These are phyloP conservation scores for Clonostachys rhizophaga DNA, from an alignment of 2,329 filamentous ascomycete genomes.

Conservation along the genomic window DNA sequence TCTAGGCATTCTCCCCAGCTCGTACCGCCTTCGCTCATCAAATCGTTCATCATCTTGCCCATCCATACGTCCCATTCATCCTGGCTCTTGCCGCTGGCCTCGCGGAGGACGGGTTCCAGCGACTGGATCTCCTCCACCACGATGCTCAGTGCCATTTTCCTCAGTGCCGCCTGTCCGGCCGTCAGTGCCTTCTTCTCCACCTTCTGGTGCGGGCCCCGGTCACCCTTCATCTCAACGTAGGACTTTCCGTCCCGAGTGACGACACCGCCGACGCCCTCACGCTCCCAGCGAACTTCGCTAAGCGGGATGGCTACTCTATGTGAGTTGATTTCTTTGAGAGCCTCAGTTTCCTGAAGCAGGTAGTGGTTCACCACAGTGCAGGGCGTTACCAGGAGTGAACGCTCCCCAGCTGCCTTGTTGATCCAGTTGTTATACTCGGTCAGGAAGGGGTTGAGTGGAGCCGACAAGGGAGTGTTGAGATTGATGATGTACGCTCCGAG, in stretches of 20 bases:
- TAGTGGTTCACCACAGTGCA: conserved; percentile 74
- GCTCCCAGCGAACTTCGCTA: conserved; percentile 82
- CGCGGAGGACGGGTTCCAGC: conserved; percentile 71
- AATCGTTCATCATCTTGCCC: conserved; percentile 72
- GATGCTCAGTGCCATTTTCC: conserved; percentile 75
- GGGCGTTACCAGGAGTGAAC: conserved; percentile 68
- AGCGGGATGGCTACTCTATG: conserved; percentile 83
- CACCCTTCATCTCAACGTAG: conserved; percentile 51
- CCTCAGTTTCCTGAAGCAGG: conserved; percentile 75
- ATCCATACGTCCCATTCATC: conserved; percentile 87
- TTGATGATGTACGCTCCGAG: conserved; percentile 82
- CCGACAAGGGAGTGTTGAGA: conserved; percentile 75
- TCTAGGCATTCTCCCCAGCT: conserved; percentile 78
- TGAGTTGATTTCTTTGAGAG: conserved; percentile 63
- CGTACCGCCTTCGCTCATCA: conserved; percentile 71
- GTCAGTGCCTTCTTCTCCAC: conserved; percentile 50
- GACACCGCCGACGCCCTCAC: conserved; percentile 62
- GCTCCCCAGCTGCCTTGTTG: conserved; percentile 66
- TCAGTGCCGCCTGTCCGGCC: conserved; percentile 65
- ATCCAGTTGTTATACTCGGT: conserved; percentile 83
- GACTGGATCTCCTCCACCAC: conserved; percentile 75
- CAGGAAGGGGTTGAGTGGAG: conserved; percentile 76
- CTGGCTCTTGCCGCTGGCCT: conserved; percentile 73
- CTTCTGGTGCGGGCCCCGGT: conserved; percentile 29
- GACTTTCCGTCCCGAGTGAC: conserved; percentile 56